Evolutionary conservation across 371 early-diverging fungal genomes (phyloP), one percentile per base, ranked within the genome.

Genomic region (Apophysomyces sp.): DNA sequence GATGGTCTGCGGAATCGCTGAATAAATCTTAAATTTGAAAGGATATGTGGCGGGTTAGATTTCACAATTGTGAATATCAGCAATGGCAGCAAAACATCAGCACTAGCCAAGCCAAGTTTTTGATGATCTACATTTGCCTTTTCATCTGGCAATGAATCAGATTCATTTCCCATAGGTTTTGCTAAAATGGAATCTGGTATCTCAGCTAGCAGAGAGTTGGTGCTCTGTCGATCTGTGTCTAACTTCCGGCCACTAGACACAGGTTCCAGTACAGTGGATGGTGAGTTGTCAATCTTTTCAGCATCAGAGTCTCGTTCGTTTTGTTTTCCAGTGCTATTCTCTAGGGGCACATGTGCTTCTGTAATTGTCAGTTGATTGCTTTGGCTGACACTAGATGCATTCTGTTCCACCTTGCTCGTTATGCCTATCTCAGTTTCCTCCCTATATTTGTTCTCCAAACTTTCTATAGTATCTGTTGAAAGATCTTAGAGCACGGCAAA

Each of bases 51-150:
- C 3, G 90, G 90, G 51, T 88, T 90, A 53, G 84, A 80, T 55
- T 83, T 83, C 9, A 87, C 87, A 41, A 90, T 81, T 3, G 88
- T 82, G 49, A 82, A 88, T 26, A 90, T 90, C 27, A 90, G 66
- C 21, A 90, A 62, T 1, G 90, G 89, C 52, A 90, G 59, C 24
- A 90, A 69, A 16, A 86, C 78, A 57, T 90, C 90, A 2, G 90
- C 88, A 51, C 80, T 77, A 7, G 73, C 67, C 0, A 73, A 52
- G 2, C 67, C 59, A 8, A 66, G 31, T 16, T 53, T 54, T 16
- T 63, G 60, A 31, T 66, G 40, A 16, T 66, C 63, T 6, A 61
- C 21, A 18, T 44, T 26, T 11, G n/a, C 44, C 21, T 44, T 44
- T 44, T 21, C 44, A 21, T n/a, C 16, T 7, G 21, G 9, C 24